Evolutionary conservation across 352 stramenopile species (phyloP), one percentile per base, ranked within the genome.

Genomic region (Globisporangium megalacanthum): DNA sequence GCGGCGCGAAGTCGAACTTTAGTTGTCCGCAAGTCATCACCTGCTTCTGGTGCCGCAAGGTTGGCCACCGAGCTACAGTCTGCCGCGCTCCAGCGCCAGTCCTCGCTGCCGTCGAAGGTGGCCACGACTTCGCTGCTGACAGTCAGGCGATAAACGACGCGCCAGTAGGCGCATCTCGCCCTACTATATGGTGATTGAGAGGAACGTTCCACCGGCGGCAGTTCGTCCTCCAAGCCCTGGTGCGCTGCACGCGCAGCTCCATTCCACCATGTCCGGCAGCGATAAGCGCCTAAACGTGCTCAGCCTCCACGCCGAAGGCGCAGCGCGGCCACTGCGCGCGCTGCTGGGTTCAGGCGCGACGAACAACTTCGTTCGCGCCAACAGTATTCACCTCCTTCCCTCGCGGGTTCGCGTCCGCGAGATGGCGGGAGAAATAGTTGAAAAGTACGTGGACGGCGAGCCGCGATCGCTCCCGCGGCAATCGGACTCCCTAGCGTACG

Each of bases 221-320:
- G n/a, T n/a, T n/a, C n/a, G n/a, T n/a, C n/a, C 41, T 20, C 1
- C 41, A 4, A 47, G 41, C 41, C 15, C 41, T 17, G 7, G 17
- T 49, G 17, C 44, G 17, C 44, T 49, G 2, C 44, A 20, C 11
- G 17, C 44, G 48, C 55, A 65, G 9, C 52, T 64, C 2, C 48
- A 36, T 41, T 53, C 53, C 56, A 68, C 59, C 54, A 70, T 49
- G 1, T 54, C 53, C 33, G 47, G 49, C 46, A 58, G 53, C 20
- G 54, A 64, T 25, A 46, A 31, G 47, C 42, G 58, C 57, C 51
- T 62, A 25, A 66, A 67, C 31, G 39, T 64, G 2, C 31, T 66
- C 44, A 63, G 44, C 47, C 25, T 64, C 15, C 58, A 62, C 14
- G 50, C 62, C 42, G 45, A 47, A 25, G 67, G 56, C 36, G 54